These are phyloP conservation scores for Candida anutae DNA, from an alignment of 1,139 yeast genomes.

Conservation along the genomic window DNA sequence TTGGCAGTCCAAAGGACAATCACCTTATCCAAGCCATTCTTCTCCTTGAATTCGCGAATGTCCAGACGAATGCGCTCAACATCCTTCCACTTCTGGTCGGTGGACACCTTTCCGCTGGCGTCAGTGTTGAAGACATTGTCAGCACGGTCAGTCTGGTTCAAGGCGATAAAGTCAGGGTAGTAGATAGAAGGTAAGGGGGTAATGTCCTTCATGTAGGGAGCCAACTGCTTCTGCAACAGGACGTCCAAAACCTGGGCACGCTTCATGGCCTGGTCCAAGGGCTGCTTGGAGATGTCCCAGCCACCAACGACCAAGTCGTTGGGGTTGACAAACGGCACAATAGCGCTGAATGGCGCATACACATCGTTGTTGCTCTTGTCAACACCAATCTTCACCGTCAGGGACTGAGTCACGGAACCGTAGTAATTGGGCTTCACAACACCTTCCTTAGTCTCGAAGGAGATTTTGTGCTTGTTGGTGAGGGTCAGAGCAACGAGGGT, in stretches of 20 bases:
- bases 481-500: slow-evolving; percentile 79
- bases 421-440: slow-evolving; percentile 76
- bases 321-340: slow-evolving; percentile 84
- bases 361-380: slow-evolving; percentile 77
- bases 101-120: slow-evolving; percentile 42
- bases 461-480: slow-evolving; percentile 75
- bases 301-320: slow-evolving; percentile 88
- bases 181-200: slow-evolving; percentile 80
- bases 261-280: slow-evolving; percentile 71
- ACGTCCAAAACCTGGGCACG: slow-evolving; percentile 85
- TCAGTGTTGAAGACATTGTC: slow-evolving; percentile 69
- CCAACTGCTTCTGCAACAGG: slow-evolving; percentile 73
- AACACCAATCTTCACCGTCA: slow-evolving; percentile 85
- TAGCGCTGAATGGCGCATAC: slow-evolving; percentile 85
- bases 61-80: slow-evolving; percentile 82
- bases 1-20: slow-evolving; percentile 95
- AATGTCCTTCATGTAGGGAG: slow-evolving; percentile 53
- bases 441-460: slow-evolving; percentile 81
- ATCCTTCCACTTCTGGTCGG: slow-evolving; percentile 77
- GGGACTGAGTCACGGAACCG: slow-evolving; percentile 94
- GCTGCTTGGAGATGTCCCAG: slow-evolving; percentile 81
- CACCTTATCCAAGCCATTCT: slow-evolving; percentile 74
- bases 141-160: slow-evolving; percentile 89
- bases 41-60: slow-evolving; percentile 68
- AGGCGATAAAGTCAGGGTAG: slow-evolving; percentile 95